A percentile compares a stretch with the other conserved stretches of the same genome.
Conservation (phyloP, 345 rosid genomes). For the Citrus unshiu region DNA sequence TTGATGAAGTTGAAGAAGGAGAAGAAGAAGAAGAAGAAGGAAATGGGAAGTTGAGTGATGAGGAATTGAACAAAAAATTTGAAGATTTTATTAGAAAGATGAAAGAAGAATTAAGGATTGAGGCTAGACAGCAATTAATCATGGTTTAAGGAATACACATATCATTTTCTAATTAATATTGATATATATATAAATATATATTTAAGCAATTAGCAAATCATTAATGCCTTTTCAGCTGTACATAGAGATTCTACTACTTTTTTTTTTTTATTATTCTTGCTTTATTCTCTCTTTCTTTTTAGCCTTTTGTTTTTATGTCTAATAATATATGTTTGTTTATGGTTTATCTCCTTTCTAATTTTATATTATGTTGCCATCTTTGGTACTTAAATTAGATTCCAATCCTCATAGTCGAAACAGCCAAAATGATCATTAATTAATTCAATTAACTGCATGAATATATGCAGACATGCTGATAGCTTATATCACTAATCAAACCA, state of each 20-base stretch:
- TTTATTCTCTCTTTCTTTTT: background rate
- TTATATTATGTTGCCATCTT: background rate
- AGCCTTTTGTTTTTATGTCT: background rate
- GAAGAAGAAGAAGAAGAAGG: conserved; percentile 20
- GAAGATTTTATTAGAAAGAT: conserved; percentile 87
- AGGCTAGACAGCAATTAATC: conserved; percentile 53
- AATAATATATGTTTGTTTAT: background rate
- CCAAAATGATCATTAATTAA: background rate
- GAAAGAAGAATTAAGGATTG: conserved; percentile 71
- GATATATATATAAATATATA: too few relatives aligned
- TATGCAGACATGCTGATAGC: background rate
- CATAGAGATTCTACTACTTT: background rate
- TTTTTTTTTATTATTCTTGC: background rate
- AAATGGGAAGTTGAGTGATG: conserved; percentile 44
- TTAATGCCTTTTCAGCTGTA: background rate
- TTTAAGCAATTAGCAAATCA: background rate
- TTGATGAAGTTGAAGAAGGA: background rate
- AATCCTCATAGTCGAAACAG: background rate
- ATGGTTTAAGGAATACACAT: conserved; percentile 27
- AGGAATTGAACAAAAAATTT: conserved; percentile 73
- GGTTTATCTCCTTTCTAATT: background rate
- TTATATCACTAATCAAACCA: background rate
- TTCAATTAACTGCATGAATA: background rate
- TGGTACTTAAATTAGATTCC: background rate
- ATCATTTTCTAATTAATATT: background rate